These are phyloP conservation scores for Camelina laxa DNA, from an alignment of 345 rosid genomes.

Conservation along the genomic window DNA sequence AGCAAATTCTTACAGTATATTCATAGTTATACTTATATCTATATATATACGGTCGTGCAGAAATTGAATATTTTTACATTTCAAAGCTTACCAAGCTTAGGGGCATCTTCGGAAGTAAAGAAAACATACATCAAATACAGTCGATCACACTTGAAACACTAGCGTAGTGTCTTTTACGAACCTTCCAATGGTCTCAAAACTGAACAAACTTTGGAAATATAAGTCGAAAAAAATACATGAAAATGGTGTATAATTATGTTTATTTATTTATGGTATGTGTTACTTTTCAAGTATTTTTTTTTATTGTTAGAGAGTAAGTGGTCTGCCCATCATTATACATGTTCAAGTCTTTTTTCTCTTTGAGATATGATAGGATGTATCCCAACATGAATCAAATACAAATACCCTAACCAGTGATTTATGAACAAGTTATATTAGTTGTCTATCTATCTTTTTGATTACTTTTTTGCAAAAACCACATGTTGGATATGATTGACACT, in stretches of 20 bases:
- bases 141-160: not conserved
- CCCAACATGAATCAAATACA: not conserved
- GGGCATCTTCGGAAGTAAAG: no score
- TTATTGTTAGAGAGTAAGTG: not conserved
- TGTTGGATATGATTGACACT: no score
- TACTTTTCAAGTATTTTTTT: not conserved
- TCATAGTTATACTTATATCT: not conserved
- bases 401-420: not conserved
- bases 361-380: no score
- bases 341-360: no score
- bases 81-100: not conserved
- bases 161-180: not conserved
- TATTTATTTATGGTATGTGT: not conserved
- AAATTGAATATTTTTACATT: not conserved
- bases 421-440: not conserved
- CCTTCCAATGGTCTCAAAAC: not conserved
- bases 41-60: not conserved
- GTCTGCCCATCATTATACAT: no score
- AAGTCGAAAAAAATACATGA: not conserved
- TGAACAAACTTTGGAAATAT: no score
- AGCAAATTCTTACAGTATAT: not conserved
- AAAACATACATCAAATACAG: no score
- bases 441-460: not conserved
- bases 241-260: not conserved
- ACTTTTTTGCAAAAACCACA: no score